Conservation (phyloP, 768 basidiomycete species). For the Boletus pseudopeckii region DNA sequence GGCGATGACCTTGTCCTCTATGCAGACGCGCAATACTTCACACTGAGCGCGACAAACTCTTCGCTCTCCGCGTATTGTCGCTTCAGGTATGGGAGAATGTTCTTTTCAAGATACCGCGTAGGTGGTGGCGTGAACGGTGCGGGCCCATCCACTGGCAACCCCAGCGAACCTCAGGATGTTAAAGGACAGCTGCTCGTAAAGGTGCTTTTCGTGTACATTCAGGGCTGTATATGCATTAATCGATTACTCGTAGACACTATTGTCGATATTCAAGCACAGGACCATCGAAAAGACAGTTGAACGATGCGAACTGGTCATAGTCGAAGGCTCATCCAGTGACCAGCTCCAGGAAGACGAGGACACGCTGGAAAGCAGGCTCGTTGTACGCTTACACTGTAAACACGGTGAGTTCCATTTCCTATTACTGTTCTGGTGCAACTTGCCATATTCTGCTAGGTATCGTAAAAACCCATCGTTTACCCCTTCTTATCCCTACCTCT, state of each 20-base stretch:
- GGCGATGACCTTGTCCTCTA: conserved; percentile 76
- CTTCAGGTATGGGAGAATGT: conserved; percentile 63
- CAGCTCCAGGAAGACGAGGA: conserved; percentile 43
- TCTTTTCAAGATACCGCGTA: conserved; percentile 67
- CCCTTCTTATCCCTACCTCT: conserved; percentile 54
- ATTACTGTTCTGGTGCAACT: not conserved
- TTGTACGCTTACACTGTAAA: conserved; percentile 77
- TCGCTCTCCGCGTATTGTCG: conserved; percentile 81
- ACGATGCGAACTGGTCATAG: conserved; percentile 68
- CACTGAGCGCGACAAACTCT: conserved; percentile 73
- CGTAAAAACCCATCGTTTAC: conserved; percentile 75
- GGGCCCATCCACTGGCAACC: conserved; percentile 10
- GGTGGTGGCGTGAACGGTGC: conserved; percentile 19
- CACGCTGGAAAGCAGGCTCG: conserved; percentile 65
- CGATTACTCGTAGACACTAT: conserved; percentile 47
- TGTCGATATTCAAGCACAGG: conserved; percentile 71
- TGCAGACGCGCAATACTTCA: conserved; percentile 56
- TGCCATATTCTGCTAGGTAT: conserved; percentile 49
- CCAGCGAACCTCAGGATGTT: conserved; percentile 42
- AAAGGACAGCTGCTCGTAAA: conserved; percentile 70
- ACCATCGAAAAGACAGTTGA: conserved; percentile 77
- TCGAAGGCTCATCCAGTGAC: conserved; percentile 45
- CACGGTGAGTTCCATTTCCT: conserved; percentile 50
- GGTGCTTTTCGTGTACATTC: conserved; percentile 35
- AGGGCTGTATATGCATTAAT: not conserved